Conservation (phyloP, 768 basidiomycete genomes). For the Xerocomellus dryophilus region DNA sequence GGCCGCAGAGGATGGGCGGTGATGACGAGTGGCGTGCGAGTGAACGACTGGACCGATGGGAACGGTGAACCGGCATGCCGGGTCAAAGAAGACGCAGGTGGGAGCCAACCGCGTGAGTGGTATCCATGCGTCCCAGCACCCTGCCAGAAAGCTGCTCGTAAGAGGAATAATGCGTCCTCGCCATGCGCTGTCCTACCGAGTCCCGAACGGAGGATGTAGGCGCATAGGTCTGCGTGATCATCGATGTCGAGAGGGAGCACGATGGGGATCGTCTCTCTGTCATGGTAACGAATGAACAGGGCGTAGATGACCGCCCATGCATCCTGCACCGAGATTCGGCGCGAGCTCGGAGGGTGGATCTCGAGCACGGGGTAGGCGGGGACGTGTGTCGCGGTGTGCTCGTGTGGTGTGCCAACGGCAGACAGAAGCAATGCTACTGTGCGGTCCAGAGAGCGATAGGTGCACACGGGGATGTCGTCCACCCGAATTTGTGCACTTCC, state of each 20-base stretch:
- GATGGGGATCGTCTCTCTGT: conserved; percentile 42
- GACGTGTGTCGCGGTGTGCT: conserved; percentile 18
- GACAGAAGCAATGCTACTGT: conserved; percentile 14
- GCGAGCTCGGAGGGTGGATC: conserved; percentile 2
- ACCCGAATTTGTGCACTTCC: conserved; percentile 1
- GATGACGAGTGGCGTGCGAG: conserved; percentile 45
- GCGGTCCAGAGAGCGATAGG: conserved; percentile 10
- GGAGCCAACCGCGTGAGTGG: conserved; percentile 34
- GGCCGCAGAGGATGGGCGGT: conserved; percentile 52
- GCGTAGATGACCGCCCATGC: conserved; percentile 43
- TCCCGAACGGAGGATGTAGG: conserved; percentile 40
- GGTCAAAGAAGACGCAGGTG: conserved; percentile 30
- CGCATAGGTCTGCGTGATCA: conserved; percentile 32
- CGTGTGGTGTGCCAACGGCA: conserved; percentile 20
- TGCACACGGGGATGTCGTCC: conserved; percentile 10
- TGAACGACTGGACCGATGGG: conserved; percentile 41
- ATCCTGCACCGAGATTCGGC: conserved; percentile 28
- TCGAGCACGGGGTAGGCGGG: conserved; percentile 20
- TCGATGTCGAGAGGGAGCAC: conserved; percentile 27
- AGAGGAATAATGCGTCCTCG: conserved; percentile 35
- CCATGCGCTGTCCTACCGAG: conserved; percentile 23
- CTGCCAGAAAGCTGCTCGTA: conserved; percentile 48
- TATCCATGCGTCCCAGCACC: conserved; percentile 40
- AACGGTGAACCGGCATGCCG: conserved; percentile 27
- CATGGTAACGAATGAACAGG: conserved; percentile 38